A percentile compares a stretch with the other conserved stretches of the same genome.
These are phyloP conservation scores for Aureobasidium sp. DNA, from an alignment of 2,329 filamentous ascomycete genomes.

Conservation along the genomic window DNA sequence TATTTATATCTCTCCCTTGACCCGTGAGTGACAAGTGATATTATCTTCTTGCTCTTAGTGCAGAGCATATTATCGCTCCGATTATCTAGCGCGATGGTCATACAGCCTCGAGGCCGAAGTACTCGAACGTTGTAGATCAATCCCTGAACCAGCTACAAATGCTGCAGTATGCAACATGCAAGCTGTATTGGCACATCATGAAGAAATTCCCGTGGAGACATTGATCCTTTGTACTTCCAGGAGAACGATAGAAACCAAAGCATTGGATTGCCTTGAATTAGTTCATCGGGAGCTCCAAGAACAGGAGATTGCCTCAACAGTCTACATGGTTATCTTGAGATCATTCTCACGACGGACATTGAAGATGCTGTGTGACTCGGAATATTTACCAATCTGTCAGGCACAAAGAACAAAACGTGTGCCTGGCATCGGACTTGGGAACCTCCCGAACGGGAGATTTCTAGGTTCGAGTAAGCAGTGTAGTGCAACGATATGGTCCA, in stretches of 20 bases:
- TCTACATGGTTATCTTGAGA: not conserved
- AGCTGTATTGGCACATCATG: constrained; percentile 1
- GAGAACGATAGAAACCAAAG: not conserved
- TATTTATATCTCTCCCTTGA: not conserved
- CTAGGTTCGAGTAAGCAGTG: not conserved
- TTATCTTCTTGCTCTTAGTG: not conserved
- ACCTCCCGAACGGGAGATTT: not conserved
- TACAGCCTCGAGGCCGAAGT: not conserved
- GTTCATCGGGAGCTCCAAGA: not conserved
- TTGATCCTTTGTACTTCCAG: not conserved
- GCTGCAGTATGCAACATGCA: constrained; percentile 8
- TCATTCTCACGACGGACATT: not conserved
- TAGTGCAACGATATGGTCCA: not conserved
- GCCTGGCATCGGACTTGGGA: not conserved
- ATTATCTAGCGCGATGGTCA: constrained; percentile 1
- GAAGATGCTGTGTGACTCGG: not conserved
- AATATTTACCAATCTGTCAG: not conserved
- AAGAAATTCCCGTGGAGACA: not conserved
- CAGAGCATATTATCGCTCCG: not conserved
- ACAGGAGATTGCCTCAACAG: not conserved
- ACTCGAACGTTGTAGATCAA: not conserved
- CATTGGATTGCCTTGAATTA: not conserved
- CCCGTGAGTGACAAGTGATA: not conserved
- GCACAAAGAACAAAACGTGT: not conserved
- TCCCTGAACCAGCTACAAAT: not conserved